These are phyloP conservation scores for Phytophthora cactorum DNA, from an alignment of 352 stramenopile species.

Conservation along the genomic window DNA sequence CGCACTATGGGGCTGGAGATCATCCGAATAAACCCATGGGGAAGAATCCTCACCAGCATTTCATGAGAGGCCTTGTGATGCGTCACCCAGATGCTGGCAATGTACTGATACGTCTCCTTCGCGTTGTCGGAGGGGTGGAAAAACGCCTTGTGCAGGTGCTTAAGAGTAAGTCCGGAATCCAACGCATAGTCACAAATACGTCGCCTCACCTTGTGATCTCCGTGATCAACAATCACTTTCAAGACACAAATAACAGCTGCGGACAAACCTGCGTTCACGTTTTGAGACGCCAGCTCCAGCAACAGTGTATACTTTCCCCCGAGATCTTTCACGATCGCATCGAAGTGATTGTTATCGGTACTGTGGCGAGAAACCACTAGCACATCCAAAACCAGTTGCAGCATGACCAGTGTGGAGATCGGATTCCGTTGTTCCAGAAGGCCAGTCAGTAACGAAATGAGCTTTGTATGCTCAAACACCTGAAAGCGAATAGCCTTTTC, in stretches of 20 bases:
- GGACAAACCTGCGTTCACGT: constrained; percentile 58
- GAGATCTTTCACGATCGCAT: constrained; percentile 71
- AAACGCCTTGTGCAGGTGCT: constrained; percentile 69
- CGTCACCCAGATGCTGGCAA: constrained; percentile 78
- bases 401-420: constrained; percentile 56
- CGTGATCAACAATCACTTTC: constrained; percentile 76
- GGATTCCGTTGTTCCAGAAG: constrained; percentile 57
- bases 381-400: constrained; percentile 74
- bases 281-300: constrained; percentile 56
- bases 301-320: constrained; percentile 55
- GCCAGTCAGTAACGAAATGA: constrained; percentile 61
- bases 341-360: constrained; percentile 83
- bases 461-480: constrained; percentile 70
- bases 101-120: constrained; percentile 76
- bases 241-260: constrained; percentile 66
- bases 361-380: constrained; percentile 60
- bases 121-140: constrained; percentile 65
- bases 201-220: constrained; percentile 59
- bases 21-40: constrained; percentile 81
- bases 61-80: constrained; percentile 80
- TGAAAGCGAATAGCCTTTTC: constrained; percentile 67
- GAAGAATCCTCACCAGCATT: constrained; percentile 66
- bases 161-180: constrained; percentile 62
- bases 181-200: constrained; percentile 80
- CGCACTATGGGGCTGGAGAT: constrained; percentile 60